Conservation (phyloP, 2,329 filamentous ascomycete genomes). For the Ophidiomyces ophidiicola region DNA sequence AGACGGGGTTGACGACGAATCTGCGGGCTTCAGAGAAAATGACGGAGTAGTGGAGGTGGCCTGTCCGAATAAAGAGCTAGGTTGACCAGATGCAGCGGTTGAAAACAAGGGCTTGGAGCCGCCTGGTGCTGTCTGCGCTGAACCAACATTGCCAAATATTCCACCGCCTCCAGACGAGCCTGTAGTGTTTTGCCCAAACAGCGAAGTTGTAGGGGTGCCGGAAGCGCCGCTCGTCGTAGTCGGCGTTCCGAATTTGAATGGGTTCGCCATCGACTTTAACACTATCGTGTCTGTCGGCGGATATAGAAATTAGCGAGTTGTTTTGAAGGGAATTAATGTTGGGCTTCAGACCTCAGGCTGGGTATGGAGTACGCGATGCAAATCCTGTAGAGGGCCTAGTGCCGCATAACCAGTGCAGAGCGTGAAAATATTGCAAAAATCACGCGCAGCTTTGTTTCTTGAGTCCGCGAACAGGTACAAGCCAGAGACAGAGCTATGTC, state of each 20-base stretch:
- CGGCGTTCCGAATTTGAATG: constrained; percentile 8
- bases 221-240: constrained; percentile 19
- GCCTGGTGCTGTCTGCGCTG: constrained; percentile 6
- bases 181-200: constrained; percentile 11
- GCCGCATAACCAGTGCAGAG: too few species aligned
- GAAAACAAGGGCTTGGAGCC: constrained; percentile 11
- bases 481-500: too few species aligned
- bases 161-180: constrained; percentile 7
- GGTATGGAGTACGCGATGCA: too few species aligned
- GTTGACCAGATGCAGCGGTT: constrained; percentile 7
- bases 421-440: too few species aligned
- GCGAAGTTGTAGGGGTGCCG: constrained; percentile 9
- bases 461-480: too few species aligned
- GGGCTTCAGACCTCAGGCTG: too few species aligned
- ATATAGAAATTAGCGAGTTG: too few species aligned
- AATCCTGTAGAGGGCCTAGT: too few species aligned
- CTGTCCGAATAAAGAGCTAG: constrained; percentile 12
- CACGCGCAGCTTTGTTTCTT: too few species aligned
- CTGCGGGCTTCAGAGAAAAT: constrained; percentile 2
- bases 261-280: constrained; percentile 23
- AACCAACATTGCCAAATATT: constrained; percentile 16
- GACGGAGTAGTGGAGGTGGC: background rate
- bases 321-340: too few species aligned
- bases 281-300: constrained; percentile 3
- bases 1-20: constrained; percentile 16